Base-by-base conservation (phyloP, 192 early-diverging fungal species). In the Coemansia sp. region DNA sequence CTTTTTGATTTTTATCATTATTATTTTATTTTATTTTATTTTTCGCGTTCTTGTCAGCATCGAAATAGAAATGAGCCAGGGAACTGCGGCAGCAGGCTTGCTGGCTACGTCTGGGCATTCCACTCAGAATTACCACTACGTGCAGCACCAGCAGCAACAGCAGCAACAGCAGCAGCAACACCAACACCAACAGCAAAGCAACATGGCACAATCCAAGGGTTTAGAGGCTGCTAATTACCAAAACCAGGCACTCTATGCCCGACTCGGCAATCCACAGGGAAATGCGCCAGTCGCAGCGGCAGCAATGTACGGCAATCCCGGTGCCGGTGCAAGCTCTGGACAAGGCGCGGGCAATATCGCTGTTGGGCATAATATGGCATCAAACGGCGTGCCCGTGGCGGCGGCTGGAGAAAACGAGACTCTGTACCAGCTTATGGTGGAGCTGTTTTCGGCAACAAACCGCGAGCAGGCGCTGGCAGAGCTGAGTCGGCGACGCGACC, bases 391-490 rank as follows among this genome's bases (percentile, higher is more conserved):
- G 49, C 11, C 58, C 46, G 20, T 36, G 58, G 46, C 65, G 34
- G 60, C 39, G 12, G 64, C 61, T 43, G 52, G 70, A 39, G 95
- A 95, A 68, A 92, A 94, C 72, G 92, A 95, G 83, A 52, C 69
- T 9, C 89, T 98, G 65, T 96, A 96, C 80, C 76, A 87, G 38
- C 87, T 97, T 18, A 92, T 98, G 47, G 70, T 96, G 22, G 94
- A 97, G 58, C 83, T 98, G 65, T 91, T 90, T n/a, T 87, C 91
- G 65, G 89, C 89, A 1, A 74, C 69, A 31, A 86, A 84, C 34
- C 87, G 96, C n/a, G 97, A 99, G 73, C 91, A 93, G 71, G 95
- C 95, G 12, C 82, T 99, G 50, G 81, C 96, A 5, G 96, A 99
- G 74, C 85, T 99, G 63, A 94, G 92, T 78, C 96, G 96, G 80